These are phyloP conservation scores for Neckera pumila DNA, from an alignment of 225 moss, liverwort and hornwort genomes.

Conservation along the genomic window DNA sequence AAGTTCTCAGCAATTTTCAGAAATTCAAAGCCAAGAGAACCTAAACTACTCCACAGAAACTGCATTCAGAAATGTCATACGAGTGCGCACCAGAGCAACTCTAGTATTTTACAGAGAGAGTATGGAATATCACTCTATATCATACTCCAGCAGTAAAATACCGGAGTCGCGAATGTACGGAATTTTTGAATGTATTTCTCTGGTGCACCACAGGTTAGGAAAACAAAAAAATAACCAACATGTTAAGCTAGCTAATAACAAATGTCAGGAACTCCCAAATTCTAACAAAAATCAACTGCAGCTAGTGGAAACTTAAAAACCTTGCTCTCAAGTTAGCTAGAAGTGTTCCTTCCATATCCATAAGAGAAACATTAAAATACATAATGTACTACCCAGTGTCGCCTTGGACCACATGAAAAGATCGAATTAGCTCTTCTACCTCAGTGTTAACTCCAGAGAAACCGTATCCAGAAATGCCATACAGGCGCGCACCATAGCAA, in stretches of 20 bases:
- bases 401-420: too few species aligned
- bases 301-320: too few species aligned
- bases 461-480: not conserved
- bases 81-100: not conserved
- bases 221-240: not conserved
- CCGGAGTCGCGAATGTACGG: not conserved
- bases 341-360: too few species aligned
- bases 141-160: not conserved
- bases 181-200: not conserved
- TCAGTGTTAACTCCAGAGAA: not conserved
- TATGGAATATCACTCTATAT: not conserved
- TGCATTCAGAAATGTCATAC: not conserved
- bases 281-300: not conserved
- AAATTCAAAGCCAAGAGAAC: not conserved
- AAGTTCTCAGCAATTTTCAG: not conserved
- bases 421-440: too few species aligned
- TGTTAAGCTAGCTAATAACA: not conserved
- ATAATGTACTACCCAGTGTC: too few species aligned
- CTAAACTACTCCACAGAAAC: not conserved
- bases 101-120: not conserved
- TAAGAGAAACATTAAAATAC: too few species aligned
- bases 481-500: rapidly evolving
- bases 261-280: not conserved
- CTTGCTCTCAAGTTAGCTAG: too few species aligned
- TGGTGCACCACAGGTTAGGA: not conserved